Evolutionary conservation across 805 yeast genomes (phyloP).

Genomic region (Metschnikowia gruessii): DNA sequence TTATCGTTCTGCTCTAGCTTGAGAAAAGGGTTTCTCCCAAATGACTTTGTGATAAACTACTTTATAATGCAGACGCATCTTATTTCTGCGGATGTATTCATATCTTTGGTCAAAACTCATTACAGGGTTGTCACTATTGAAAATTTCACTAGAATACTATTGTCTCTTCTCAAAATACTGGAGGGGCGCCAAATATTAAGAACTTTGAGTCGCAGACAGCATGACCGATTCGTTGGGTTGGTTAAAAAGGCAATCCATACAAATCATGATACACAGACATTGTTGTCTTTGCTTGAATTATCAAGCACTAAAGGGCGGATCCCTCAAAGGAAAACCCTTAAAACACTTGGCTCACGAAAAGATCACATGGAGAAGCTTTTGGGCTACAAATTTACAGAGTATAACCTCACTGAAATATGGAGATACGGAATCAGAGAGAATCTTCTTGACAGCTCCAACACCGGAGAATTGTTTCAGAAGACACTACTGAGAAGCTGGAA

Average conservation of each 20-base stretch:
- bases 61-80: constrained; percentile 5
- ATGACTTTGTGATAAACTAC: constrained; percentile 6
- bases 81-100: neutral
- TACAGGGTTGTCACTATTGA: constrained; percentile 1
- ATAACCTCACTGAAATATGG: constrained; percentile 16
- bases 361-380: constrained; percentile 1
- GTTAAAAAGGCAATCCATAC: neutral
- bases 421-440: constrained; percentile 15
- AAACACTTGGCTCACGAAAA: neutral
- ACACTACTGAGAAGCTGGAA: constrained; percentile 16
- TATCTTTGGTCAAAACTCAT: neutral
- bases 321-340: constrained; percentile 1
- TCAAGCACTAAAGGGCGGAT: constrained; percentile 5
- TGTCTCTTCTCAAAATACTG: neutral
- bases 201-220: constrained; percentile 6
- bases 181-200: constrained; percentile 6
- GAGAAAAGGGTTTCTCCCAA: constrained; percentile 2
- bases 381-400: constrained; percentile 8
- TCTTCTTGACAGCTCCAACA: constrained; percentile 9
- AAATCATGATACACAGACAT: neutral
- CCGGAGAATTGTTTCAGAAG: constrained; percentile 14
- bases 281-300: constrained; percentile 7
- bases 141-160: neutral
- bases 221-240: neutral
- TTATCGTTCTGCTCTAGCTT: constrained; percentile 5